Evolutionary conservation across 2,329 filamentous ascomycete species (phyloP), one percentile per base, ranked within the genome.

Genomic region (Laburnicola sp.): DNA sequence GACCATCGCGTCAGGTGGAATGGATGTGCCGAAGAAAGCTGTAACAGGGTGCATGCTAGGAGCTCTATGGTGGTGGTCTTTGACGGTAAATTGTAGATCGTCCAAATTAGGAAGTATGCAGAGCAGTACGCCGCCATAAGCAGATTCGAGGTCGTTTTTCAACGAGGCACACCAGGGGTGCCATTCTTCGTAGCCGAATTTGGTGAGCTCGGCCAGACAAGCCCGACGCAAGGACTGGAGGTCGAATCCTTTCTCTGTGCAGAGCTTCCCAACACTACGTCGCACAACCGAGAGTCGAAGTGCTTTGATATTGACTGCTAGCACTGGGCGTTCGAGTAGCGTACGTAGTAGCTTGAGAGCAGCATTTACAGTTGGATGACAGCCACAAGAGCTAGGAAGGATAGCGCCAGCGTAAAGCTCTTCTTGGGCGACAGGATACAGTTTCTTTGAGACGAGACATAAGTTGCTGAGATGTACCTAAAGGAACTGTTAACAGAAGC

Each of bases 111-210:
- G 62, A 4, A 65, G 45, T 2, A 64, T 37, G 2, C 49, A 35
- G 2, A 66, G 47, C 7, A 66, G 35, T 2, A 65, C 11, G 3
- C 64, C 64, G 8, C 51, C 59, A 26, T 60, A 65, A 1, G 59
- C 59, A 4, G 60, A 65, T 25, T 66, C 62, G n/a, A 66, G 48
- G 9, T 54, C 57, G 35, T 63, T 60, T 11, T 56, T 48, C 22
- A 65, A 42, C 2, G 59, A 61, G 8, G 50, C 38, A 25, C 39
- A 47, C 62, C 63, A 66, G 5, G 56, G 51, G 25, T 62, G 52
- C 3, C 36, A 49, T 7, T 40, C 40, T 1, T 10, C 8, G 44
- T 57, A 59, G 0, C 57, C 57, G 4, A 63, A 34, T 9, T 50
- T 50, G 38, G 50, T 40, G 7, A 63, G 27, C 31, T 50, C 48